Conservation (phyloP, 495 filamentous ascomycete species). For the Pseudotulostoma volvatum region DNA sequence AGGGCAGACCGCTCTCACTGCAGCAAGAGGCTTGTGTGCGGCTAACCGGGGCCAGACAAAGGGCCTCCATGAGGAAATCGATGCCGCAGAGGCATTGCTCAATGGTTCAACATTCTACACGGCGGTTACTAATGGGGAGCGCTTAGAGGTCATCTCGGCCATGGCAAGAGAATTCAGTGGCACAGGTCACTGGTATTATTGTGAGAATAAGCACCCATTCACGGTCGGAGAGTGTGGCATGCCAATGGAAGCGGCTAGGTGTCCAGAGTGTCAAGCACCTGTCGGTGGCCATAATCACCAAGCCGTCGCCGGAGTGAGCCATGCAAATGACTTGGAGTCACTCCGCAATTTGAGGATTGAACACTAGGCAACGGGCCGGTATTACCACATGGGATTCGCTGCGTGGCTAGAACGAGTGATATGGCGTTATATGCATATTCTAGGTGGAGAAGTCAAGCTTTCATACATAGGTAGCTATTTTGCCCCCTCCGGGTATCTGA, state of each 20-base stretch:
- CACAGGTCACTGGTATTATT: constrained; percentile 51
- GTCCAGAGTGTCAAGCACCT: constrained; percentile 43
- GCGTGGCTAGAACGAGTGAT: no score
- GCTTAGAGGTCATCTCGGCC: constrained; percentile 27
- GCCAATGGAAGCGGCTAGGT: constrained; percentile 43
- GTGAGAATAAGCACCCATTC: constrained; percentile 48
- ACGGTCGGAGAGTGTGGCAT: constrained; percentile 56
- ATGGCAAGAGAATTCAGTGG: constrained; percentile 32
- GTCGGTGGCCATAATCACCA: constrained; percentile 44
- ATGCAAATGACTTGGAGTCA: constrained; percentile 30
- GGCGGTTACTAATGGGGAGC: constrained; percentile 25
- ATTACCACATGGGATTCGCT: no score
- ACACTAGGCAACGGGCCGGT: no score
- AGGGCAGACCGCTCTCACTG: constrained; percentile 6
- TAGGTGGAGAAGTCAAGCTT: no score
- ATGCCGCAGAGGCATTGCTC: constrained; percentile 1
- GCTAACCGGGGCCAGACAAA: constrained; percentile 11
- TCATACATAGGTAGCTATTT: no score
- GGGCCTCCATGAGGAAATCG: constrained; percentile 10
- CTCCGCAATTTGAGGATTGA: neutral
- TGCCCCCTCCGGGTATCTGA: no score
- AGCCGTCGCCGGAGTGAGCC: constrained; percentile 28
- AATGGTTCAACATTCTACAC: constrained; percentile 19
- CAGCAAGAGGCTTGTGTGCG: constrained; percentile 15
- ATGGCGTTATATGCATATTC: no score